Conservation (phyloP, 129 eudicot genomes). For the Arctium minus region DNA sequence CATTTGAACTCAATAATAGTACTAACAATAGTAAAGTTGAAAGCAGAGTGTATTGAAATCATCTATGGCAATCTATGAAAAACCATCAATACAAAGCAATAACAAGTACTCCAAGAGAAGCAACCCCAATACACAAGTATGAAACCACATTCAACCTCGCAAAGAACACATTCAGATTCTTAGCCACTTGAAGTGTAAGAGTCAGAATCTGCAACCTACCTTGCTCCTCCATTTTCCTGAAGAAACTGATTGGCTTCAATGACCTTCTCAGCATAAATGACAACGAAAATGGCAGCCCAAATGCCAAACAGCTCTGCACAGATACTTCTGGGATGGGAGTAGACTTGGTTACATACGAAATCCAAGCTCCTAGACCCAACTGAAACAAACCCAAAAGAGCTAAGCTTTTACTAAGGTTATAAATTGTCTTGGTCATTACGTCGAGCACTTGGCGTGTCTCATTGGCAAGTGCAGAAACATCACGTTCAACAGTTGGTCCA, state of each 20-base stretch:
- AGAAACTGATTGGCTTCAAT: constrained; percentile 68
- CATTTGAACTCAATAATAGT: constrained; percentile 1
- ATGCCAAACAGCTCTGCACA: constrained; percentile 52
- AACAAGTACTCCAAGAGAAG: constrained; percentile 52
- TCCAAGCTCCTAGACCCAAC: constrained; percentile 71
- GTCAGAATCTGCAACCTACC: constrained; percentile 81
- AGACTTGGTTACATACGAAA: constrained; percentile 36
- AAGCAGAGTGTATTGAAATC: not conserved
- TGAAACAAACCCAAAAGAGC: constrained; percentile 67
- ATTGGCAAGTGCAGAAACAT: constrained; percentile 59
- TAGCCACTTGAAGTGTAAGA: constrained; percentile 66
- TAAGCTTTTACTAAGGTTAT: constrained; percentile 50
- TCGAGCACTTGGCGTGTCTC: constrained; percentile 76
- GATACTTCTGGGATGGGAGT: constrained; percentile 43
- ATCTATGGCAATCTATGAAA: not conserved
- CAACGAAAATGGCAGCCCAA: constrained; percentile 72
- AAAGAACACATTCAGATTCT: constrained; percentile 61
- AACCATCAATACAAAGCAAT: constrained; percentile 40
- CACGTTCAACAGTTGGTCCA: constrained; percentile 86
- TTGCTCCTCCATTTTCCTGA: constrained; percentile 78
- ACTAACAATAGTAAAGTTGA: not conserved
- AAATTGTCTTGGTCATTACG: constrained; percentile 54
- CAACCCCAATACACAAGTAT: constrained; percentile 60
- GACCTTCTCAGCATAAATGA: constrained; percentile 64
- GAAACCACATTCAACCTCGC: constrained; percentile 60